Base-by-base conservation (phyloP, 225 moss, liverwort and hornwort species). In the Straminergon stramineum region DNA sequence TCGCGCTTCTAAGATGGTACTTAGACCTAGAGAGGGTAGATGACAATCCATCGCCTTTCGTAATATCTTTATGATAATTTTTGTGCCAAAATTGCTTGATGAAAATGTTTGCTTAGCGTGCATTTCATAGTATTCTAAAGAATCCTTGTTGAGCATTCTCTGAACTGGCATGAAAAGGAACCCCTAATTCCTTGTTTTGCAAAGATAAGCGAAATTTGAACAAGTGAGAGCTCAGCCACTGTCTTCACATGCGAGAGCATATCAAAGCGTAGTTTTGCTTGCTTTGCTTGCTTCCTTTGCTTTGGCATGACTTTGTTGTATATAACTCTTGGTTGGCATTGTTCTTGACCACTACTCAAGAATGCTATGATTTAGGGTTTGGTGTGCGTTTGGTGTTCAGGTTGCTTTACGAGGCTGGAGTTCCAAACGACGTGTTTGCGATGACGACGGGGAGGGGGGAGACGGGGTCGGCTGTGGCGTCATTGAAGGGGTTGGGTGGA, bases 391-490 rank as follows among this genome's bases (percentile, higher is more conserved):
- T 75, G 83, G 53, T 75, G 43, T 64, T 39, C 34, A 94, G 96
- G 71, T 92, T 99, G 86, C 94, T 99, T 32, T 88, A 99, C 35
- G 93, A 97, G 92, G 96, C 99, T 58, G 97, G 99, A 41, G 92
- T 99, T 87, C 99, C 99, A 27, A 88, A 87, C 70, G 91, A 97
- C 89, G 99, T 92, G 43, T 99, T 99, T 90, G 90, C 94, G 63
- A 89, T 97, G 79, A 94, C 95, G n/a, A 96, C 94, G 41, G 97
- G 99, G 43, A 95, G 90, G 88, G 96, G 86, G 51, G 92, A 90
- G 82, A 99, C 99, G 61, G 97, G 99, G 67, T 91, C 99, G 61
- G 94, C 96, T 21, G 96, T 99, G 86, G 95, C 97, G 24, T 95
- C 96, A 10, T 84, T 95, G 74, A 88, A 94, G 86, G 96, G 95